Base-by-base conservation (phyloP, 1,284 basidiomycete species). In the Cerrena zonata region DNA sequence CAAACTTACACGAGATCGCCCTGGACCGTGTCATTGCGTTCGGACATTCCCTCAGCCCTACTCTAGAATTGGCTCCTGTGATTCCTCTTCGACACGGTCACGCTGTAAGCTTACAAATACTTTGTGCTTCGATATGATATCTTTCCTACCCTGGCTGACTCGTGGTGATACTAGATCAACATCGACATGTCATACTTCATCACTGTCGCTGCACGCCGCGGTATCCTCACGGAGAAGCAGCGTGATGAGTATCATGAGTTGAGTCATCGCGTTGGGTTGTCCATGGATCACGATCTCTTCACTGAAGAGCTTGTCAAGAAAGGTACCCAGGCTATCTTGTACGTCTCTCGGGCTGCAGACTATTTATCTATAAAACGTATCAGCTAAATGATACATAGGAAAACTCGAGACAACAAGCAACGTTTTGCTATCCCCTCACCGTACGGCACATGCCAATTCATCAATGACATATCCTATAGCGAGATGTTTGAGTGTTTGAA, bases 231-330 rank as follows among this genome's bases (percentile, higher is more conserved):
- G 19, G 53, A 58, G 30, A 27, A 48, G 18, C 42, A 58, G 44
- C 34, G 57, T 3, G 57, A 58, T 43, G 57, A 58, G 45, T 58
- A 56, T 38, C 57, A 56, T 40, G 21, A 15, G 24, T 41, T 56
- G 15, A 51, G 49, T 38, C 57, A 58, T 37, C 46, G 53, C 18
- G 57, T 58, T 25, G 57, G 57, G 4, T 46, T 58, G 19, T 51
- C 53, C n/a, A 56, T 58, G 57, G 57, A 58, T 36, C 57, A 58
- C 44, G 55, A 56, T 41, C 24, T 55, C 27, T 56, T 58, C 53
- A 56, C 55, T 26, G 51, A 58, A 22, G 51, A 47, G 19, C 45
- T 58, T 51, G 52, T 58, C 24, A 47, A 48, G 22, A 53, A 49
- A 15, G 57, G 55, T 1, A 56, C 57, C 2, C 42, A 55, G 37